Evolutionary conservation across 495 filamentous ascomycete species (phyloP).

Genomic region (Penicillium longicatenatum): DNA sequence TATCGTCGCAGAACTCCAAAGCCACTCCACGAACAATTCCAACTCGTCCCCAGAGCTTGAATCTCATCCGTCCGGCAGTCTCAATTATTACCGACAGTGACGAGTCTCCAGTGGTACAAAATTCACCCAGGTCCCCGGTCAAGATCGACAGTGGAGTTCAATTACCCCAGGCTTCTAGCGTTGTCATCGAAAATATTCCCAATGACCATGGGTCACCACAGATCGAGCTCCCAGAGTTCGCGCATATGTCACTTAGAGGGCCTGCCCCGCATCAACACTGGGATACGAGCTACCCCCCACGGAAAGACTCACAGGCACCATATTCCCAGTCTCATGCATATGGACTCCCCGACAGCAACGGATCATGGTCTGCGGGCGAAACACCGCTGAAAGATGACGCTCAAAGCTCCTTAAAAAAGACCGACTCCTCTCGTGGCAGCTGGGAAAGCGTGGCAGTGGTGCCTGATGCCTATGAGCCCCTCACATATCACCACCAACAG

Average conservation of each 20-base stretch:
- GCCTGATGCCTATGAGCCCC: slow-evolving; percentile 45
- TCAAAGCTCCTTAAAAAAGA: slow-evolving; percentile 24
- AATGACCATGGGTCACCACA: slow-evolving; percentile 27
- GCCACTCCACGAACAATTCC: slow-evolving; percentile 26
- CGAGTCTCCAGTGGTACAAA: slow-evolving; percentile 30
- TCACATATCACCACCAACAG: slow-evolving; percentile 53
- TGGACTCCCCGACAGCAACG: slow-evolving; percentile 39
- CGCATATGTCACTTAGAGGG: slow-evolving; percentile 38
- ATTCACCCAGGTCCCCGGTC: slow-evolving; percentile 44
- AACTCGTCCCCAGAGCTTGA: slow-evolving; percentile 23
- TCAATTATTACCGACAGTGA: slow-evolving; percentile 16
- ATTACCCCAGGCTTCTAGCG: slow-evolving; percentile 36
- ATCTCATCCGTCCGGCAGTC: slow-evolving; percentile 30
- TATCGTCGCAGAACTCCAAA: slow-evolving; percentile 26
- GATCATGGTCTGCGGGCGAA: slow-evolving; percentile 45
- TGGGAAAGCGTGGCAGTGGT: slow-evolving; percentile 38
- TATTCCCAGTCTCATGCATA: slow-evolving; percentile 20
- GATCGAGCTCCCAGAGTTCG: slow-evolving; percentile 28
- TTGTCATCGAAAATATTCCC: slow-evolving; percentile 32
- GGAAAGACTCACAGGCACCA: slow-evolving; percentile 34
- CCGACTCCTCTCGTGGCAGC: slow-evolving; percentile 42
- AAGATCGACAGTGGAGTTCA: slow-evolving; percentile 38
- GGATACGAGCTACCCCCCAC: slow-evolving; percentile 43
- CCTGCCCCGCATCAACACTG: slow-evolving; percentile 41
- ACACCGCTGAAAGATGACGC: slow-evolving; percentile 28